Base-by-base conservation (phyloP, 352 stramenopile species). In the Phytophthora foliorum region DNA sequence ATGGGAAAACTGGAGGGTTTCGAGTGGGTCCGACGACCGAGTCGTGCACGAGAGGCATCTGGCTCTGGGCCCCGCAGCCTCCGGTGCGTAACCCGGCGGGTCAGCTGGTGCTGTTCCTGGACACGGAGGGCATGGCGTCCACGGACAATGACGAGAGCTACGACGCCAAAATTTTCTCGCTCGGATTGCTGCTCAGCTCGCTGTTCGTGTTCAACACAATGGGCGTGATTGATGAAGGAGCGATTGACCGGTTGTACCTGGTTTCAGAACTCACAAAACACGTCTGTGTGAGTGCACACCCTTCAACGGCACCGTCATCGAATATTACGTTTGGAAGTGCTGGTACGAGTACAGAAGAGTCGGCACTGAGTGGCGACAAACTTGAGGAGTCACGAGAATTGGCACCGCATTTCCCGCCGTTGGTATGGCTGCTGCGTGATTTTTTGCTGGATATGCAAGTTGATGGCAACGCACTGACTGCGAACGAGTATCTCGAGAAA, bases 181-280 rank as follows among this genome's bases (percentile, higher is more conserved):
- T 96, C 11, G 89, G 86, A 14, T 44, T 96, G 46, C 73, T 96
- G 29, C 74, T 96, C 2, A 93, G 84, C 67, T 93, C 84, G 52
- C 73, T 94, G 0, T 95, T 96, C 48, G 86, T 96, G 25, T 93
- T 94, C 61, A 96, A 96, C 61, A 94, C 86, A 2, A 94, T 96
- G 82, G 89, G 89, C 29, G 89, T 96, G 58, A 95, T 96, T 65
- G 89, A 96, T 57, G 89, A 96, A 77, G 81, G 79, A 24, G 88
- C 89, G 16, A 94, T 96, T 53, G 89, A 96, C 68, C 75, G 86
- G 16, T 67, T 95, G 34, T 95, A 90, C 58, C 83, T 96, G 34
- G 89, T 96, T 22, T 94, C 87, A 9, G 86, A 96, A 63, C 73
- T 95, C 44, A 94, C 87, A 21, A 95, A 95, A 49, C 85, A 91